These are phyloP conservation scores for Lasiodiplodia sp. DNA, from an alignment of 2,329 filamentous ascomycete genomes.

Conservation along the genomic window DNA sequence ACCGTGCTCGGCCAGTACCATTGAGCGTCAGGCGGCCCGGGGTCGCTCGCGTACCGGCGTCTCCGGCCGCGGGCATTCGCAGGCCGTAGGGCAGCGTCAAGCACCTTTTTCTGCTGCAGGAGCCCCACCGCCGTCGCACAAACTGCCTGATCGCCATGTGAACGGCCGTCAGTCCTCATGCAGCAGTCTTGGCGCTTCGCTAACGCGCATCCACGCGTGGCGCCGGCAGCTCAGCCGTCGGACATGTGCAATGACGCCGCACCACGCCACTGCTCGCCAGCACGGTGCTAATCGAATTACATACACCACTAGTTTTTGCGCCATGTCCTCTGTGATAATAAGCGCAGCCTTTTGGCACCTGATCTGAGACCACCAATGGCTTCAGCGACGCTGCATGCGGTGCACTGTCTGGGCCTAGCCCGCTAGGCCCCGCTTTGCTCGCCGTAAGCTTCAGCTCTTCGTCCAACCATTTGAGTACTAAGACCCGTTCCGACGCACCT, in stretches of 20 bases:
- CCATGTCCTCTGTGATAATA: neutral
- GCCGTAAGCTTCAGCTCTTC: constrained; percentile 5
- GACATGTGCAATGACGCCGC: constrained; percentile 4
- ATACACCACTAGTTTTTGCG: neutral
- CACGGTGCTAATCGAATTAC: constrained; percentile 14
- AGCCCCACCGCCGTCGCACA: constrained; percentile 11
- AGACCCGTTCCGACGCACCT: neutral
- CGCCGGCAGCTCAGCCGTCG: constrained; percentile 8
- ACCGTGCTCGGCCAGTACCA: constrained; percentile 1
- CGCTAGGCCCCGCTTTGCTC: neutral
- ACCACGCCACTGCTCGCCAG: constrained; percentile 7
- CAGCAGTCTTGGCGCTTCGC: constrained; percentile 5
- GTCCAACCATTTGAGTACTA: neutral
- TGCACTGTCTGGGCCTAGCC: neutral
- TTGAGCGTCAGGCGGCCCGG: constrained; percentile 22
- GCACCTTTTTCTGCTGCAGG: neutral
- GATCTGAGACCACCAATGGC: neutral
- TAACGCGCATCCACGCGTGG: constrained; percentile 17
- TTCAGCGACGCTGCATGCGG: neutral
- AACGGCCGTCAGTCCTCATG: constrained; percentile 13
- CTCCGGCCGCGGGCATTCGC: neutral
- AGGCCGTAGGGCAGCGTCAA: neutral
- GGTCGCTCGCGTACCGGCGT: constrained; percentile 9
- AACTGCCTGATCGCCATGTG: constrained; percentile 20
- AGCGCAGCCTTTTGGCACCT: neutral